Evolutionary conservation across 176 grass and related monocot species (phyloP).

Genomic region (Carex myosuroides): DNA sequence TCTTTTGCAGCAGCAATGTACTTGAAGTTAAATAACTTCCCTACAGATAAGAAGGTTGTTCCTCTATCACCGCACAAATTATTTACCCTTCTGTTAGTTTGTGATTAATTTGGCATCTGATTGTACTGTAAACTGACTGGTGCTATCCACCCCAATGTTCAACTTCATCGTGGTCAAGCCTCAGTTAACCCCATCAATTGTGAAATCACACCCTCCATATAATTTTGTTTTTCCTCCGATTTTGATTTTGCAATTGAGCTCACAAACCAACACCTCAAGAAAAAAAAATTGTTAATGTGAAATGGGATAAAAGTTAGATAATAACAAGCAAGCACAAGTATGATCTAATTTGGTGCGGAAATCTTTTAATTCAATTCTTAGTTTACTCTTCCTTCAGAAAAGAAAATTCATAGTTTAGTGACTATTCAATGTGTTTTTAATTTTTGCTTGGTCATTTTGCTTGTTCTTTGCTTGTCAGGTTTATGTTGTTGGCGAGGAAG

Average conservation of each 20-base stretch:
- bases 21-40: constrained; percentile 74
- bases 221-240: neutral
- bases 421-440: neutral
- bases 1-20: constrained; percentile 95
- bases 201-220: neutral
- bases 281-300: neutral
- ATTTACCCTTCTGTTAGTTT: neutral
- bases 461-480: constrained; percentile 43
- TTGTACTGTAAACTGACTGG: neutral
- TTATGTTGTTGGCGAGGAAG: constrained; percentile 92
- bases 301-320: neutral
- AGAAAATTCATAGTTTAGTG: neutral
- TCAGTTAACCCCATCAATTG: neutral
- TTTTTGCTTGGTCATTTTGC: constrained; percentile 22
- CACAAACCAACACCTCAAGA: neutral
- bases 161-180: neutral
- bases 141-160: neutral
- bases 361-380: neutral
- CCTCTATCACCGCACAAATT: neutral
- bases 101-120: neutral
- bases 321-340: neutral
- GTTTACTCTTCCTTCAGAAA: neutral
- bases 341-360: neutral
- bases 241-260: neutral
- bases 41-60: constrained; percentile 73